Evolutionary conservation across 1,139 yeast genomes (phyloP).

Genomic region (Taphrina betulina): DNA sequence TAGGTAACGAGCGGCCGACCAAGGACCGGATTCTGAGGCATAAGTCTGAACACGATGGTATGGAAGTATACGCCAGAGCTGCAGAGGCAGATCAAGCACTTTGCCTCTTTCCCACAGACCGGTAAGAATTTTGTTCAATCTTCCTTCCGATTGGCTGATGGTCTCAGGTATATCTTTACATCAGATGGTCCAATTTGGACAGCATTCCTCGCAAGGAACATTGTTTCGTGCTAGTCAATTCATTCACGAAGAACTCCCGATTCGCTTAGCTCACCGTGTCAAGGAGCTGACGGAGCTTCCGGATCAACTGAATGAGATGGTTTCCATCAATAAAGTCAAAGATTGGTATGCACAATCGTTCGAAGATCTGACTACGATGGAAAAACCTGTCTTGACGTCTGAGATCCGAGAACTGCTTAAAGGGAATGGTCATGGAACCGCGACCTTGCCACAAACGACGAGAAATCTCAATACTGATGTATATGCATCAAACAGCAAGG

Average conservation of each 20-base stretch:
- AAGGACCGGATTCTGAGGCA: no score
- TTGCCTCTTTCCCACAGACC: conserved; percentile 76
- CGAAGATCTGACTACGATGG: conserved; percentile 64
- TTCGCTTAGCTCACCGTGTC: conserved; percentile 79
- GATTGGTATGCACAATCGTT: conserved; percentile 93
- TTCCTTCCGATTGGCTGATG: neutral
- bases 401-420: conserved; percentile 40
- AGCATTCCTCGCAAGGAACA: conserved; percentile 26
- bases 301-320: conserved; percentile 67
- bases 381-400: conserved; percentile 42
- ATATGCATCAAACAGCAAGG: conserved; percentile 28
- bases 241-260: conserved; percentile 83
- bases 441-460: conserved; percentile 29
- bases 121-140: conserved; percentile 41
- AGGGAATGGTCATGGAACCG: conserved; percentile 37
- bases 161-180: conserved; percentile 7
- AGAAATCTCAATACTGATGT: conserved; percentile 20
- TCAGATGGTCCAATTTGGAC: conserved; percentile 26
- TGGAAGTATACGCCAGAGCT: conserved; percentile 30
- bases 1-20: no score
- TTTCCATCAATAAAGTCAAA: conserved; percentile 71
- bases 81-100: conserved; percentile 47
- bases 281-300: conserved; percentile 82
- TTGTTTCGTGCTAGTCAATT: conserved; percentile 42
- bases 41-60: no score